These are phyloP conservation scores for Phyllostachys edulis DNA, from an alignment of 176 grass and related monocot species.

Conservation along the genomic window DNA sequence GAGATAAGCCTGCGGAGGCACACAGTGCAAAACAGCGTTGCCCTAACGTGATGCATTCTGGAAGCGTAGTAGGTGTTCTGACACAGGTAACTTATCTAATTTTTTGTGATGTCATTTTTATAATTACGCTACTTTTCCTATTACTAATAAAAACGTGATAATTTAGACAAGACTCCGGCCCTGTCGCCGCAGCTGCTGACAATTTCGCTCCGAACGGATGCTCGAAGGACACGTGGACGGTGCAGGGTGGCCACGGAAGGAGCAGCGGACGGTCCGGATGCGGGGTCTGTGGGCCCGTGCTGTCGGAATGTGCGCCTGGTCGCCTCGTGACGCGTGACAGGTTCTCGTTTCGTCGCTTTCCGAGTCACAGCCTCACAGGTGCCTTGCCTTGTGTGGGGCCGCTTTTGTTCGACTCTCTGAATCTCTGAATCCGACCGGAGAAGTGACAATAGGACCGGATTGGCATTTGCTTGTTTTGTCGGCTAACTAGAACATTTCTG, in stretches of 20 bases:
- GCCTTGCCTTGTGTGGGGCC: slow-evolving; percentile 12
- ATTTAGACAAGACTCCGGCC: no score
- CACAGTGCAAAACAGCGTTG: not conserved
- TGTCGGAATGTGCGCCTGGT: not conserved
- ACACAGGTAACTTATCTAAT: no score
- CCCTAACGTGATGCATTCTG: no score
- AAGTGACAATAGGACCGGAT: no score
- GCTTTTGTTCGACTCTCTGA: not conserved
- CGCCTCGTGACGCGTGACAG: not conserved
- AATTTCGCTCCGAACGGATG: not conserved
- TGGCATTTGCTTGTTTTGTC: no score
- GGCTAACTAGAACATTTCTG: no score
- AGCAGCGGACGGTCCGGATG: not conserved
- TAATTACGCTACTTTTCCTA: no score
- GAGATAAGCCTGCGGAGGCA: not conserved
- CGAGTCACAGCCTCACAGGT: slow-evolving; percentile 15
- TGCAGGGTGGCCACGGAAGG: not conserved
- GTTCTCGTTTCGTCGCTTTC: slow-evolving; percentile 11
- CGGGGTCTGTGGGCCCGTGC: not conserved
- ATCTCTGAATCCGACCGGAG: not conserved
- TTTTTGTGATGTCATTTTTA: no score
- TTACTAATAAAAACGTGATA: no score
- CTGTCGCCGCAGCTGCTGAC: slow-evolving; percentile 39
- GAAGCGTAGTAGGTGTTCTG: no score
- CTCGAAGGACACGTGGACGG: slow-evolving; percentile 6